A percentile compares a stretch with the other conserved stretches of the same genome.
Conservation (phyloP, 139 green algal genomes). For the Tetraselmis chui region DNA sequence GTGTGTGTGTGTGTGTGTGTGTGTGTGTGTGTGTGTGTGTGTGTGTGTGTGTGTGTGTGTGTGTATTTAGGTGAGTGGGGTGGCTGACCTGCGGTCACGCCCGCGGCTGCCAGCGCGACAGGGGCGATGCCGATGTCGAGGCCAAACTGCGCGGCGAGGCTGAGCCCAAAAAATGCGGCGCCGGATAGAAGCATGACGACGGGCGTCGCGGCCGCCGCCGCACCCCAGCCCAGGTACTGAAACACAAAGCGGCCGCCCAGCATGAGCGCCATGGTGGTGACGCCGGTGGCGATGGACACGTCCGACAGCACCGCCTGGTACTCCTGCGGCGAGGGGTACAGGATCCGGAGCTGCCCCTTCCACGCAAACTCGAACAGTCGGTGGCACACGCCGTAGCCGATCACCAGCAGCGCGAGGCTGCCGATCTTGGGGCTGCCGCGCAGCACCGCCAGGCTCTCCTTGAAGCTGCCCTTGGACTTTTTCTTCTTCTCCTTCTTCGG, state of each 20-base stretch:
- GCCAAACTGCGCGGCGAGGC: neutral
- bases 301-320: constrained; percentile 71
- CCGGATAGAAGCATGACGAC: constrained; percentile 57
- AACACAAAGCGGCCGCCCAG: constrained; percentile 72
- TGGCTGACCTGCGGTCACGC: constrained; percentile 43
- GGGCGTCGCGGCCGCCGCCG: constrained; percentile 51
- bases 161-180: constrained; percentile 52
- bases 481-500: constrained; percentile 31
- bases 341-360: constrained; percentile 75
- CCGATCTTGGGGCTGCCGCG: constrained; percentile 51
- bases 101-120: constrained; percentile 36
- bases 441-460: constrained; percentile 51
- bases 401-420: constrained; percentile 66
- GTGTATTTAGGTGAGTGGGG: too few relatives aligned
- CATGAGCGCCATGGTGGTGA: constrained; percentile 70
- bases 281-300: constrained; percentile 67
- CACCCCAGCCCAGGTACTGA: constrained; percentile 56
- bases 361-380: constrained; percentile 82
- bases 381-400: constrained; percentile 66
- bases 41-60: too few relatives aligned
- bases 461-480: constrained; percentile 51
- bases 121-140: constrained; percentile 23
- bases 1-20: too few relatives aligned
- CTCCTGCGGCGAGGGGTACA: constrained; percentile 56
- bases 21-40: too few relatives aligned